Percentiles rank a stretch among this genome's conserved stretches.
Evolutionary conservation across 805 yeast genomes (phyloP).

Genomic region (Candida krabiensis): DNA sequence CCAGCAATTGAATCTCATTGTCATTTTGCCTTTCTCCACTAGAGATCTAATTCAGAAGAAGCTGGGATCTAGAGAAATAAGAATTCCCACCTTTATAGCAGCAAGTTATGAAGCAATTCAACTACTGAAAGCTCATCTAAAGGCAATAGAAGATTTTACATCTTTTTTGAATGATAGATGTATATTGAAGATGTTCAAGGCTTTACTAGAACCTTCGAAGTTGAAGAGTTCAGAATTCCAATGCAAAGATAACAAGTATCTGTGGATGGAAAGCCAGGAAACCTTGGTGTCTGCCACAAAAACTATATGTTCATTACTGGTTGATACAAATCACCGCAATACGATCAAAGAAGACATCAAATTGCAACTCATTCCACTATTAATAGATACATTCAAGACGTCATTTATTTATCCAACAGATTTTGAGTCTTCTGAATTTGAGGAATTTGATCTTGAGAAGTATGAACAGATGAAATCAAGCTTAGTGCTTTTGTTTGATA

Average conservation of each 20-base stretch:
- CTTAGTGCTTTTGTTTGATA: constrained; percentile 41
- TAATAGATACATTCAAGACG: constrained; percentile 41
- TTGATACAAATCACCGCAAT: constrained; percentile 2
- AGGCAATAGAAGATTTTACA: constrained; percentile 28
- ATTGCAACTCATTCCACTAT: constrained; percentile 38
- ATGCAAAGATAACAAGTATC: constrained; percentile 27
- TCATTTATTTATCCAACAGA: constrained; percentile 37
- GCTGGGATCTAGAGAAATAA: constrained; percentile 37
- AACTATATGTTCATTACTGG: constrained; percentile 29
- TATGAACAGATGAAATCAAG: constrained; percentile 42
- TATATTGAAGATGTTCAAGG: constrained; percentile 44
- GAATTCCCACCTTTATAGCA: constrained; percentile 65
- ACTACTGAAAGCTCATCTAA: constrained; percentile 40
- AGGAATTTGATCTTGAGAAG: constrained; percentile 44
- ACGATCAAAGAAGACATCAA: constrained; percentile 17
- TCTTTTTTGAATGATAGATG: constrained; percentile 45
- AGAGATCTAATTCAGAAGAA: constrained; percentile 58
- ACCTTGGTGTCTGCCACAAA: constrained; percentile 38
- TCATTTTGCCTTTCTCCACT: constrained; percentile 61
- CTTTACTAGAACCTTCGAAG: constrained; percentile 53
- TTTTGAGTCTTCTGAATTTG: constrained; percentile 30
- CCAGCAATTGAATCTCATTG: constrained; percentile 53
- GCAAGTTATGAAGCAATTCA: constrained; percentile 50
- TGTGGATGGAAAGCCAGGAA: constrained; percentile 56
- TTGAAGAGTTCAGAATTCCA: constrained; percentile 40